These are phyloP conservation scores for Boletus rubescentipes DNA, from an alignment of 768 basidiomycete species.

Conservation along the genomic window DNA sequence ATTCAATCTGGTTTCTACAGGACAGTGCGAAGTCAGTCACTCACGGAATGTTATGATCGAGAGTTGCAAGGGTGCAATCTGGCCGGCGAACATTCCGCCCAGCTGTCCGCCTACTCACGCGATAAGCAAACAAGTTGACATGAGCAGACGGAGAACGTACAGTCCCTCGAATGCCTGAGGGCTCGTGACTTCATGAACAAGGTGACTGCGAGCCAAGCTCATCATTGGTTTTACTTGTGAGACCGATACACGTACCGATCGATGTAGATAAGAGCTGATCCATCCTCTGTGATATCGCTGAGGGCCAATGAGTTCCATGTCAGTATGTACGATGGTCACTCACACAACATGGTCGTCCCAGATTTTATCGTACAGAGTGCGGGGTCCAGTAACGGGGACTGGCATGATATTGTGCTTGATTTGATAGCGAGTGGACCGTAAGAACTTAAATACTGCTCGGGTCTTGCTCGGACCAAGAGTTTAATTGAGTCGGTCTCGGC, in stretches of 20 bases:
- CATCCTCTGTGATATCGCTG: constrained; percentile 73
- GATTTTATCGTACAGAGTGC: constrained; percentile 97
- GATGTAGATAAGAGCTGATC: constrained; percentile 80
- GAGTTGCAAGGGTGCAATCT: constrained; percentile 87
- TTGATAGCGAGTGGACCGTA: not conserved
- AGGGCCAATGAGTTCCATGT: constrained; percentile 7
- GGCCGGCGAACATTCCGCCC: constrained; percentile 76
- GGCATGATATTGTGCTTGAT: constrained; percentile 43
- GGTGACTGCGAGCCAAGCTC: constrained; percentile 37
- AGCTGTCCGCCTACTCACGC: constrained; percentile 57
- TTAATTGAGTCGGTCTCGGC: constrained; percentile 6
- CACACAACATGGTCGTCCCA: constrained; percentile 97
- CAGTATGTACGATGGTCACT: constrained; percentile 27
- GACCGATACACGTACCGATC: constrained; percentile 51
- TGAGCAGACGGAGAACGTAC: constrained; percentile 38
- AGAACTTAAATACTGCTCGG: not conserved
- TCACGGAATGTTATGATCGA: constrained; percentile 87
- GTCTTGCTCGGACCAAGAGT: not conserved
- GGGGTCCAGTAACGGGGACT: constrained; percentile 55
- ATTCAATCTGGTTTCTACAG: not conserved
- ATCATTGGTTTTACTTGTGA: not conserved
- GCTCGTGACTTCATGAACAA: constrained; percentile 91
- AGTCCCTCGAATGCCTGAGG: constrained; percentile 91
- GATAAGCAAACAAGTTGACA: constrained; percentile 11
- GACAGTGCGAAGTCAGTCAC: constrained; percentile 28